Conservation (phyloP, 345 rosid genomes). For the Euphorbia pulcherrima region DNA sequence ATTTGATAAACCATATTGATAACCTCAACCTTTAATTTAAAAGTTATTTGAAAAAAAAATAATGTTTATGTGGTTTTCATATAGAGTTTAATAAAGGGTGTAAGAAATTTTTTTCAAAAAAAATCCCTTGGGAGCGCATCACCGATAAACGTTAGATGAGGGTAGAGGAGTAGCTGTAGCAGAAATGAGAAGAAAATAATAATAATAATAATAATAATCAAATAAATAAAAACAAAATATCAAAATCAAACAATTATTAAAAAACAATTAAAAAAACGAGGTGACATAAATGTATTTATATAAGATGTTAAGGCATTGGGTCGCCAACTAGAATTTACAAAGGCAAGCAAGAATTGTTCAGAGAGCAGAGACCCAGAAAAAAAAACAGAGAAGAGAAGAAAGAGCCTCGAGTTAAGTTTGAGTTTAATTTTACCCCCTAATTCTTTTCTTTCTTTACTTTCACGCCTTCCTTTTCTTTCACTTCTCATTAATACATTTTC, state of each 20-base stretch:
- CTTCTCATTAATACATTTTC: slow-evolving; percentile 18
- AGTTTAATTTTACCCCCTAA: background rate
- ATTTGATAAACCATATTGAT: too few relatives aligned
- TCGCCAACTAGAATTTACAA: background rate
- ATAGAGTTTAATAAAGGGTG: too few relatives aligned
- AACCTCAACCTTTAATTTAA: too few relatives aligned
- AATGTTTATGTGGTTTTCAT: too few relatives aligned
- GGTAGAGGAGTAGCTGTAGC: background rate
- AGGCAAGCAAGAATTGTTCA: background rate
- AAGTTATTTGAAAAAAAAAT: too few relatives aligned
- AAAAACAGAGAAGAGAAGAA: slow-evolving; percentile 1
- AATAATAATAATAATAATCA: too few relatives aligned
- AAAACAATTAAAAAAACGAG: background rate
- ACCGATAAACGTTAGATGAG: background rate
- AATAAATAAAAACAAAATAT: too few relatives aligned
- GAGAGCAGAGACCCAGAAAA: background rate
- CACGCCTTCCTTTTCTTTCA: slow-evolving; percentile 34
- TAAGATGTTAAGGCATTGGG: background rate
- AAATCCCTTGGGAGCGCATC: background rate
- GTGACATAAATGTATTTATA: slow-evolving; percentile 18
- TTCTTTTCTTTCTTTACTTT: slow-evolving; percentile 33
- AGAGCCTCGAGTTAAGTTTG: slow-evolving; percentile 21
- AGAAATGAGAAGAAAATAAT: background rate
- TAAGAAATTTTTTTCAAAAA: too few relatives aligned
- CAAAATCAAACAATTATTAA: too few relatives aligned